Base-by-base conservation (phyloP, 192 early-diverging fungal genomes). In the Coemansia sp. region DNA sequence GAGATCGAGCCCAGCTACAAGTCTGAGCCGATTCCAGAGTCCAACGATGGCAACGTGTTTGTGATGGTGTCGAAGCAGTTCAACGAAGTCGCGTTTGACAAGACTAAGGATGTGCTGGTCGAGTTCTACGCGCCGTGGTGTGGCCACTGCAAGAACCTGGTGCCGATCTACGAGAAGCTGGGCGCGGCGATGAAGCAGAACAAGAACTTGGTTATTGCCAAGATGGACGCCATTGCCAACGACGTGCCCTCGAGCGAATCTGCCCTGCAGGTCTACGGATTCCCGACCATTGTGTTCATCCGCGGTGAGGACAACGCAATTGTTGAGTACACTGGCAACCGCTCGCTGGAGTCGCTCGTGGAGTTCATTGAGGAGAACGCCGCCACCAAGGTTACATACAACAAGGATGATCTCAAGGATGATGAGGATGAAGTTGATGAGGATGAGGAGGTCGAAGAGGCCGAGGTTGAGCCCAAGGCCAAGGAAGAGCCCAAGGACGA, bases 41-140 rank as follows among this genome's bases (percentile, higher is more conserved):
- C 71, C n/a, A 96, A 96, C 68, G 89, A 94, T 62, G 94, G 72
- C 6, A 87, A 89, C 57, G 96, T 98, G 67, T 93, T 90, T 84
- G 89, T 94, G 9, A 85, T 97, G 74, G 96, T 98, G 57, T 90
- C 89, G 29, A 83, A 87, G 48, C 82, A 84, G 63, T 98, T 94
- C 82, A 57, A 57, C 43, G 39, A 57, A 3, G 41, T 56, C 14
- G 54, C n/a, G 12, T 57, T 65, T 65, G 39, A 57, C 54, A 55
- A 70, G 62, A 43, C 61, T 17, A 63, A 70, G 61, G 68, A 70
- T 19, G 68, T 70, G 35, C 61, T 70, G 23, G 94, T 98, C 43
- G 93, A 96, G 82, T 89, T 96, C 72, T 97, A 96, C 82, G 91
- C 91, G 17, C 91, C 91, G 26, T 91, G 72, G 96, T 98, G 96